Conservation (phyloP, 352 stramenopile species). For the Phytophthora vignae region DNA sequence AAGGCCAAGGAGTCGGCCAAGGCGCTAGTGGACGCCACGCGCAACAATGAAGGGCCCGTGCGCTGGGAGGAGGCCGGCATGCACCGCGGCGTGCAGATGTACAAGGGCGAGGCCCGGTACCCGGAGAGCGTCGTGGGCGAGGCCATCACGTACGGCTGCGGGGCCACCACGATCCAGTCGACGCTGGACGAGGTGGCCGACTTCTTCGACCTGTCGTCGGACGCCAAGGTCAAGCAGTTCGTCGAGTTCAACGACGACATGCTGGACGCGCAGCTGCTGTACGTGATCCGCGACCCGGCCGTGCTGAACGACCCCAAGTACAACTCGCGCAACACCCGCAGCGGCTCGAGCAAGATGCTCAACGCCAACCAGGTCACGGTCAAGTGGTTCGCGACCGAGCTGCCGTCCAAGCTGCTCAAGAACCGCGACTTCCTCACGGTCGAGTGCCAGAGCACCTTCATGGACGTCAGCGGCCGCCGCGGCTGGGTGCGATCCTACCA, state of each 20-base stretch:
- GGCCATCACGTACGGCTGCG: constrained; percentile 66
- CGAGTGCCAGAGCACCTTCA: constrained; percentile 80
- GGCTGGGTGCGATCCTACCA: constrained; percentile 80
- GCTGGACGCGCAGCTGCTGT: constrained; percentile 66
- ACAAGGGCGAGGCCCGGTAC: constrained; percentile 66
- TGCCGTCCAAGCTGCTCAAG: constrained; percentile 69
- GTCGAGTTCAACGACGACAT: constrained; percentile 53
- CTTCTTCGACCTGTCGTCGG: constrained; percentile 73
- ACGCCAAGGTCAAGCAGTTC: constrained; percentile 61
- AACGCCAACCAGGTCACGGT: constrained; percentile 74
- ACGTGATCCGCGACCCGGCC: constrained; percentile 52
- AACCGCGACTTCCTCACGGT: constrained; percentile 78
- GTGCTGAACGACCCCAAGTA: constrained; percentile 41
- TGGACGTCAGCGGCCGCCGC: constrained; percentile 61
- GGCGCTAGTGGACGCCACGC: constrained; percentile 63
- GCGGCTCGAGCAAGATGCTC: constrained; percentile 39
- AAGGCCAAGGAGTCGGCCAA: constrained; percentile 74
- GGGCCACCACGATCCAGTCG: constrained; percentile 62
- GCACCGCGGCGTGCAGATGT: constrained; percentile 73
- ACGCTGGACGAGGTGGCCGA: constrained; percentile 72
- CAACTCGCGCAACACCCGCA: constrained; percentile 19
- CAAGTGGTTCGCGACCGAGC: constrained; percentile 66
- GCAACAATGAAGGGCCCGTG: constrained; percentile 64
- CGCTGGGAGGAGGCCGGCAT: constrained; percentile 63
- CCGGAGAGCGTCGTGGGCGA: constrained; percentile 47